Conservation (phyloP, 1,139 yeast species). For the Zygosaccharomyces sapae region DNA sequence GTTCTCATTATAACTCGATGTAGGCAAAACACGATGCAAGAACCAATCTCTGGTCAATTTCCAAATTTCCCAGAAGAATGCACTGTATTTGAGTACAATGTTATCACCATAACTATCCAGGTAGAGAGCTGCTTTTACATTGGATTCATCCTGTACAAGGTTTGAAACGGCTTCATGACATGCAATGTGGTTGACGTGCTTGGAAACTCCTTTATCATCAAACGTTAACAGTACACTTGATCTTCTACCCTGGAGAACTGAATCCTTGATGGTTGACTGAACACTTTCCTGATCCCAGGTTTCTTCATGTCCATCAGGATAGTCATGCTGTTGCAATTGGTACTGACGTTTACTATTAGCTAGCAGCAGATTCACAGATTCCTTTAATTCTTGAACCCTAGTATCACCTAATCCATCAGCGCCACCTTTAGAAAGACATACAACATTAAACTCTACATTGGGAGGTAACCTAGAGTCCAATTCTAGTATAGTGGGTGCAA, state of each 20-base stretch:
- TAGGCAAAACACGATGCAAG: constrained; percentile 50
- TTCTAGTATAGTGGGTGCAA: constrained; percentile 59
- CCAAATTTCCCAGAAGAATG: constrained; percentile 46
- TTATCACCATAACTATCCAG: constrained; percentile 14
- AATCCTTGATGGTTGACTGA: constrained; percentile 9
- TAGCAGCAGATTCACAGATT: constrained; percentile 58
- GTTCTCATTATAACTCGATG: constrained; percentile 39
- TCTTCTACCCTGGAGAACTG: constrained; percentile 3
- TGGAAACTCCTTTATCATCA: constrained; percentile 77
- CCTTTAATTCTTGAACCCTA: constrained; percentile 55
- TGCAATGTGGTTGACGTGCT: constrained; percentile 80
- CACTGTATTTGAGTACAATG: constrained; percentile 23
- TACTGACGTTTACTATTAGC: constrained; percentile 48
- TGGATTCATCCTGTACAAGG: constrained; percentile 29
- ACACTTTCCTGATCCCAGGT: constrained; percentile 53
- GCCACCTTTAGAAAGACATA: constrained; percentile 79
- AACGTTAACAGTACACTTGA: constrained; percentile 60
- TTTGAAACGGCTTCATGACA: constrained; percentile 52
- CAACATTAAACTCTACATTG: constrained; percentile 42
- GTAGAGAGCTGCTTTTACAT: constrained; percentile 7
- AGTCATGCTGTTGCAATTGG: constrained; percentile 39
- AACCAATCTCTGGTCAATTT: constrained; percentile 30
- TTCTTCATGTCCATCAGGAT: constrained; percentile 69
- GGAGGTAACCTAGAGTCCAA: constrained; percentile 18
- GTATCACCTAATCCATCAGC: constrained; percentile 66